Percentiles rank a stretch among this genome's conserved stretches.
These are phyloP conservation scores for Apocynum venetum DNA, from an alignment of 257 asterid species.

Conservation along the genomic window DNA sequence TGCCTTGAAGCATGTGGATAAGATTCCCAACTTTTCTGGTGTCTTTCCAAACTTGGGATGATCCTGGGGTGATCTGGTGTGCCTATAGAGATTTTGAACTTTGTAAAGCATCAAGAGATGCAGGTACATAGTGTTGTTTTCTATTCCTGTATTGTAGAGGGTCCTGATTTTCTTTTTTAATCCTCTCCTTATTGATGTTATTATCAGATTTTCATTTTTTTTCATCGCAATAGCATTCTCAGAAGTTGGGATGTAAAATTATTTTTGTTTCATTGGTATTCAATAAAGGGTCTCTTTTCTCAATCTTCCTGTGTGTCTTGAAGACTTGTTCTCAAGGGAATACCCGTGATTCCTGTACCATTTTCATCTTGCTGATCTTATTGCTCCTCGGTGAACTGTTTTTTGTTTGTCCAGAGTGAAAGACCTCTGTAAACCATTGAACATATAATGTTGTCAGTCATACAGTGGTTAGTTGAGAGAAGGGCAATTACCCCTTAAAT, in stretches of 20 bases:
- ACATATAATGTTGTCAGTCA: not conserved
- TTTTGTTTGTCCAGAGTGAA: not conserved
- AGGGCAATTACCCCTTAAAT: too few species aligned
- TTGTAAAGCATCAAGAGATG: constrained; percentile 18
- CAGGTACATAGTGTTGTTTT: constrained; percentile 33
- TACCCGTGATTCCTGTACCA: not conserved
- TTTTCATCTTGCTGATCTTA: not conserved
- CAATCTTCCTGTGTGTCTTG: not conserved
- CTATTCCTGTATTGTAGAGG: constrained; percentile 22
- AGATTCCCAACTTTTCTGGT: constrained; percentile 86
- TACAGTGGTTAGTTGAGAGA: not conserved
- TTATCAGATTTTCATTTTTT: constrained; percentile 1
- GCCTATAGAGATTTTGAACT: not conserved
- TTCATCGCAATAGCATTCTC: not conserved
- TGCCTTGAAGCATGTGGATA: constrained; percentile 78
- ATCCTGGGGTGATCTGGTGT: constrained; percentile 7
- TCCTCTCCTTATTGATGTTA: constrained; percentile 6
- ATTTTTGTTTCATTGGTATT: constrained; percentile 12
- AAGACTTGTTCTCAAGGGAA: too few species aligned
- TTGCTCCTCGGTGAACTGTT: not conserved
- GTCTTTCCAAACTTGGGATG: constrained; percentile 54
- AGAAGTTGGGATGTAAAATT: constrained; percentile 15
- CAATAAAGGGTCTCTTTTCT: constrained; percentile 9
- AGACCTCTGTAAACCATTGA: not conserved
- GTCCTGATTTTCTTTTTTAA: constrained; percentile 4